A percentile compares a stretch with the other conserved stretches of the same genome.
Evolutionary conservation across 2,329 filamentous ascomycete species (phyloP).

Genomic region (Beauveria bassiana): DNA sequence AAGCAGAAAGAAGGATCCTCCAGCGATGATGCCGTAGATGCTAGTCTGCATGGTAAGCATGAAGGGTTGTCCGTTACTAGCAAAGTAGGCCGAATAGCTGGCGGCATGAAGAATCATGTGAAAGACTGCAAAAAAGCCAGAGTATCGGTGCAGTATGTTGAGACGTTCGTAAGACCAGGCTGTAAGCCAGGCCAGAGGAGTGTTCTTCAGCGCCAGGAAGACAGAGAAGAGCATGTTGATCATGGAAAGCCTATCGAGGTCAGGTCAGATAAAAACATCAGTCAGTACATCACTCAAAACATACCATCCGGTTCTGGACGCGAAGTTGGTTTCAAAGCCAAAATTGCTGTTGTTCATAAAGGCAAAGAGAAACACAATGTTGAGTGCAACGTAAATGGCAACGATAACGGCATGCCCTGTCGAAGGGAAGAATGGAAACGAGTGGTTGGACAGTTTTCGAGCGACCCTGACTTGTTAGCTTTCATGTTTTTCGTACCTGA

Average conservation of each 20-base stretch:
- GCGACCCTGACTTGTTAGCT: slow-evolving; percentile 17
- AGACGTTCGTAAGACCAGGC: slow-evolving; percentile 51
- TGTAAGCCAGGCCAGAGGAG: slow-evolving; percentile 45
- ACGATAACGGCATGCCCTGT: slow-evolving; percentile 25
- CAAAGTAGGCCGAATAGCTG: slow-evolving; percentile 36
- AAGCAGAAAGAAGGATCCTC: slow-evolving; percentile 36
- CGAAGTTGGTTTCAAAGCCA: slow-evolving; percentile 25
- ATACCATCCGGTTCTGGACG: slow-evolving; percentile 32
- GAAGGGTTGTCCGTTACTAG: slow-evolving; percentile 17
- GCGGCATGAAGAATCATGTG: slow-evolving; percentile 38
- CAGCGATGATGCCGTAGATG: slow-evolving; percentile 42
- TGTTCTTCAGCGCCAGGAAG: slow-evolving; percentile 51
- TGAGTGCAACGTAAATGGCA: slow-evolving; percentile 25
- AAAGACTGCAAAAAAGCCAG: slow-evolving; percentile 41
- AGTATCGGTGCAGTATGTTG: slow-evolving; percentile 48
- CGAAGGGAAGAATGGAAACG: slow-evolving; percentile 22
- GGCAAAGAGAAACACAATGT: slow-evolving; percentile 25
- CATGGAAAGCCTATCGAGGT: slow-evolving; percentile 27
- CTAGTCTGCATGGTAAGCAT: slow-evolving; percentile 30
- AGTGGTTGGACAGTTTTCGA: slow-evolving; percentile 21
- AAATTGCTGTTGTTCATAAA: slow-evolving; percentile 26
- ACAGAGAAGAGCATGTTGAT: slow-evolving; percentile 44
- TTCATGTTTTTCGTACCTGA: not conserved
- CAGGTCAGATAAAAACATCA: not conserved
- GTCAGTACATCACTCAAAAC: not conserved